These are phyloP conservation scores for Cyclotella baltica DNA, from an alignment of 108 stramenopile genomes.

Conservation along the genomic window DNA sequence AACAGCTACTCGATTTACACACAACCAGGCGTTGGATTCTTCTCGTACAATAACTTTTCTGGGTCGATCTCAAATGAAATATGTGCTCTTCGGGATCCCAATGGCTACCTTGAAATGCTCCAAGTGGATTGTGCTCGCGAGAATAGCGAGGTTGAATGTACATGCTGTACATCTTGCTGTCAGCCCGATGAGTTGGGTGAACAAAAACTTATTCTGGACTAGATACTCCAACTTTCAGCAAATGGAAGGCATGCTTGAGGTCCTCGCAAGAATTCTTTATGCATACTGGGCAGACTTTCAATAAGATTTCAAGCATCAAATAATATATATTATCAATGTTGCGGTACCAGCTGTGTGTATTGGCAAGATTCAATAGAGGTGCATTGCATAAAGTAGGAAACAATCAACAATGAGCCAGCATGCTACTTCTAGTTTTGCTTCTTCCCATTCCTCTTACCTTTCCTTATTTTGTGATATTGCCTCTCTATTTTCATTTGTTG, in stretches of 20 bases:
- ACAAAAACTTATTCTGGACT: neutral
- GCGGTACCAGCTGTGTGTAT: too few species aligned
- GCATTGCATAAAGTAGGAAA: too few species aligned
- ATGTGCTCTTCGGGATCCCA: slow-evolving; percentile 18
- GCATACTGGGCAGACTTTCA: too few species aligned
- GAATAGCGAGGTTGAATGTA: slow-evolving; percentile 15
- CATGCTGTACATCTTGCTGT: slow-evolving; percentile 27
- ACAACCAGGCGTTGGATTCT: slow-evolving; percentile 26
- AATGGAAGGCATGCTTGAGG: neutral
- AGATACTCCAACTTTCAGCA: neutral
- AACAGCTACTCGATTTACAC: neutral
- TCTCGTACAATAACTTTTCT: slow-evolving; percentile 28
- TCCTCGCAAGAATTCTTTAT: too few species aligned
- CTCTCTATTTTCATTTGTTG: too few species aligned
- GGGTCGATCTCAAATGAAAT: slow-evolving; percentile 13
- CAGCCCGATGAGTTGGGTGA: neutral
- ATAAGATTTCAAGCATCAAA: too few species aligned
- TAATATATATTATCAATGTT: too few species aligned
- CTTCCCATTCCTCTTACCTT: too few species aligned
- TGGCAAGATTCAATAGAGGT: too few species aligned
- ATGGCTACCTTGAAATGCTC: slow-evolving; percentile 11
- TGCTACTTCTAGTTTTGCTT: too few species aligned
- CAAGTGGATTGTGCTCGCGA: slow-evolving; percentile 27
- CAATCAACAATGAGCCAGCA: too few species aligned
- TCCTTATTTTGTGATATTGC: too few species aligned